Evolutionary conservation across 306 rosid species (phyloP), one percentile per base, ranked within the genome.

Genomic region (Vigna angularis): DNA sequence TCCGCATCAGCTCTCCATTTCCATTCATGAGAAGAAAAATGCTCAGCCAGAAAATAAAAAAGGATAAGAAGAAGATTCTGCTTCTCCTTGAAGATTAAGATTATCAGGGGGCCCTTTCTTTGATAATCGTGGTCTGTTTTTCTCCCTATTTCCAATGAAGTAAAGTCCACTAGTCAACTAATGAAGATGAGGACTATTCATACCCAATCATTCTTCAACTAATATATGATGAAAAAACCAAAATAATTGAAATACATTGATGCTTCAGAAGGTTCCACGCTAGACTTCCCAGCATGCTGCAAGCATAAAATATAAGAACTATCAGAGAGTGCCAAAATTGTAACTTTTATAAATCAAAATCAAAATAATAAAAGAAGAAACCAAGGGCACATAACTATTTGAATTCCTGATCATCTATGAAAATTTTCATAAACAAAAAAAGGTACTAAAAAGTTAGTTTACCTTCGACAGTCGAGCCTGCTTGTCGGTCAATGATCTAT

Each of bases 1-100:
- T 22, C 56, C 63, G 45, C 67, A 50, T 42, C 8, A 26, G 58
- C 40, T 74, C 69, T 62, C 72, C 32, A 73, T 45, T 58, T 79
- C 68, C 15, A 51, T 24, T 71, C 76, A 42, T 55, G 69, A 66
- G 57, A 75, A 70, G 63, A 30, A 22, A 16, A 68, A 79, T 78
- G 57, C 17, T 59, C 50, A 62, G 69, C 28, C 72, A 51, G 66
- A 30, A 12, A 26, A 61, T 24, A 24, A 30, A 62, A 62, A 77
- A 89, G 99, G 99, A 96, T 96, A 96, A 96, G 65, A 83, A 49
- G 94, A 87, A 77, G 90, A 73, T 83, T 91, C 91, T 4, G 75
- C 55, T 24, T 87, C 96, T 82, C 80, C 97, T 77, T 88, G 90
- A 77, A 77, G 77, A 59, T 67, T 81, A 82, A 75, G 77, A 59